Evolutionary conservation across 768 basidiomycete species (phyloP).

Genomic region (Macrolepiota dolichaula): DNA sequence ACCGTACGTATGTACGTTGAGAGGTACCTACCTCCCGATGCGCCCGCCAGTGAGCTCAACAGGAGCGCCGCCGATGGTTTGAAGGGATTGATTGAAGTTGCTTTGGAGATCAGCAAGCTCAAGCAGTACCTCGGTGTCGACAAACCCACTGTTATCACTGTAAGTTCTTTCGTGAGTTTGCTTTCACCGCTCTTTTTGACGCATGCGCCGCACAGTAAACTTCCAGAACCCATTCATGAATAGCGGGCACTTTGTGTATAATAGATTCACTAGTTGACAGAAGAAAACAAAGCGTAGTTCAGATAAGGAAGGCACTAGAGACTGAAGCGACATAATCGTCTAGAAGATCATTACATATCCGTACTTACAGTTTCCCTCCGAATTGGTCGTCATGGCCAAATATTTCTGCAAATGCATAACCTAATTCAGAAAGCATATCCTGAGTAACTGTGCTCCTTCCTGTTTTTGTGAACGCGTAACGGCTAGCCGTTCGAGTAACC

Average conservation of each 20-base stretch:
- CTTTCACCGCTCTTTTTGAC: not conserved
- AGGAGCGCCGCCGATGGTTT: constrained; percentile 86
- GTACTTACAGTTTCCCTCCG: constrained; percentile 31
- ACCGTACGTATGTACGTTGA: constrained; percentile 97
- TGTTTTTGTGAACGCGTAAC: constrained; percentile 68
- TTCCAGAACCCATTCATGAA: not conserved
- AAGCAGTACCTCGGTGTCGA: constrained; percentile 83
- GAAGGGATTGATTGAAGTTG: constrained; percentile 94
- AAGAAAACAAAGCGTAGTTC: not conserved
- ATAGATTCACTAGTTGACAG: not conserved
- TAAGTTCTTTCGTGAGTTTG: constrained; percentile 31
- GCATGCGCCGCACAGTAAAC: constrained; percentile 4
- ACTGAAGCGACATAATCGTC: not conserved
- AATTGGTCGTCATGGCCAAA: constrained; percentile 53
- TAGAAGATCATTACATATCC: not conserved
- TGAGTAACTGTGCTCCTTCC: constrained; percentile 81
- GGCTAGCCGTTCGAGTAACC: constrained; percentile 83
- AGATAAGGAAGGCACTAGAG: not conserved
- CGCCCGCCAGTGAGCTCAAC: constrained; percentile 64
- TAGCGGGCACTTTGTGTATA: not conserved
- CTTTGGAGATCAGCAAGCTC: constrained; percentile 80
- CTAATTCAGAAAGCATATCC: constrained; percentile 68
- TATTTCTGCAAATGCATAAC: constrained; percentile 66
- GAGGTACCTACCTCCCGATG: constrained; percentile 74
- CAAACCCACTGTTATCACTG: constrained; percentile 95